phyloP scores from a whole-genome alignment of 1,284 basidiomycete species.

The Schizophyllum amplum region DNA sequence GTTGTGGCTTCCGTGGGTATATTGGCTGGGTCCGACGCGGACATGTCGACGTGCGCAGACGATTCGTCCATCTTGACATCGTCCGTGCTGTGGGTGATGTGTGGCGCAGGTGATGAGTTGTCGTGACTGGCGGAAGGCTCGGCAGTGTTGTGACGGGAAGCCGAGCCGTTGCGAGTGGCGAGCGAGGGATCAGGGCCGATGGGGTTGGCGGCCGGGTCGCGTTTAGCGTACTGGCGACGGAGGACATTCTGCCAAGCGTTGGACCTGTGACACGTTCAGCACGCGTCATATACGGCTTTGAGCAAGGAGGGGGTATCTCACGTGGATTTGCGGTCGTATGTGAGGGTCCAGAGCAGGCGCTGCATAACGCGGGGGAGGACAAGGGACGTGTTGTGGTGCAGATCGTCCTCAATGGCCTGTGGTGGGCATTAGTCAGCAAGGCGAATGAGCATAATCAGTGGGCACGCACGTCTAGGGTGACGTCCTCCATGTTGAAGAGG shows the following conservation, averaged over 20 bases:
- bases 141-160: slow-evolving; percentile 4
- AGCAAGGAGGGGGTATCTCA: slow-evolving; percentile 31
- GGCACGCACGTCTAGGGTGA: slow-evolving; percentile 50
- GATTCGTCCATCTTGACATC: not conserved
- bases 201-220: slow-evolving; percentile 61
- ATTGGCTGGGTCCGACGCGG: not conserved
- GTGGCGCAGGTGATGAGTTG: not conserved
- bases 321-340: slow-evolving; percentile 76
- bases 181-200: slow-evolving; percentile 47
- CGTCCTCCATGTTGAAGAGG: slow-evolving; percentile 57
- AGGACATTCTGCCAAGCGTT: slow-evolving; percentile 71
- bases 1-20: not conserved
- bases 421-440: slow-evolving; percentile 9
- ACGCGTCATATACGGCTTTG: slow-evolving; percentile 14
- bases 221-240: slow-evolving; percentile 63
- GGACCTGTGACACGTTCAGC: slow-evolving; percentile 32
- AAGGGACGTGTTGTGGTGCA: slow-evolving; percentile 47
- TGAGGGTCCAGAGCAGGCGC: slow-evolving; percentile 59
- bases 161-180: not conserved
- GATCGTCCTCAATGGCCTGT: slow-evolving; percentile 73
- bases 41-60: not conserved
- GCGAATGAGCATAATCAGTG: slow-evolving; percentile 9
- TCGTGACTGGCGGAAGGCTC: slow-evolving; percentile 4
- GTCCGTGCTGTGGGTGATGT: not conserved
- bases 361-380: slow-evolving; percentile 68